Base-by-base conservation (phyloP, 1,139 yeast genomes). In the Debaryomyces fabryi region DNA sequence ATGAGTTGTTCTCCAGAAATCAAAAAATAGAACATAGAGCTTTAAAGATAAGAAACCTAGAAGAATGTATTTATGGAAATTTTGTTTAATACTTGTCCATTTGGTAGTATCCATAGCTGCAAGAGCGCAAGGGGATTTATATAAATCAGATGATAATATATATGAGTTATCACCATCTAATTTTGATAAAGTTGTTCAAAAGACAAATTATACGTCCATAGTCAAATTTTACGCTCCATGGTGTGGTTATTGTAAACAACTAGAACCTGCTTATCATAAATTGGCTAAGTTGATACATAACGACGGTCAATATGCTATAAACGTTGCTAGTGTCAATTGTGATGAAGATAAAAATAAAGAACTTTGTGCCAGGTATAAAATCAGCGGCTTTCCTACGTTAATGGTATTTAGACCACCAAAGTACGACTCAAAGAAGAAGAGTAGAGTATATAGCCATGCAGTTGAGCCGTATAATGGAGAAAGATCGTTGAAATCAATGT, bases 171-270 rank as follows among this genome's bases (percentile, higher is more conserved):
- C 77, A 9, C 69, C 83, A 0, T 60, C 72, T 15, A 83, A 71
- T 42, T 91, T 92, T 62, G 82, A 85, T 51, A 78, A 79, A 53
- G 86, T 83, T 44, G 83, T 92, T 3, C 74, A 82, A 43, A 67
- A 72, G 35, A 75, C 95, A 6, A 89, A 90, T 63, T 88, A 89
- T 57, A 86, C 96, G 3, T 71, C 96, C 2, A 72, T 92, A 6
- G 95, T 93, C 16, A 92, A 91, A 67, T 93, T 92, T 64, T 93
- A 93, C 65, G 98, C 98, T 4, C 98, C 98, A 34, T 93, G 98
- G 98, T 93, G 98, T 72, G 91, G 92, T 1, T 83, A 86, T 62
- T 87, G 95, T 59, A 76, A 81, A 53, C 77, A 82, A 51, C 65
- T 87, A 51, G 76, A 78, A 53, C 79, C 81, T 2, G 74, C 81